Evolutionary conservation across 768 basidiomycete genomes (phyloP).

Genomic region (Ramaria rubella): DNA sequence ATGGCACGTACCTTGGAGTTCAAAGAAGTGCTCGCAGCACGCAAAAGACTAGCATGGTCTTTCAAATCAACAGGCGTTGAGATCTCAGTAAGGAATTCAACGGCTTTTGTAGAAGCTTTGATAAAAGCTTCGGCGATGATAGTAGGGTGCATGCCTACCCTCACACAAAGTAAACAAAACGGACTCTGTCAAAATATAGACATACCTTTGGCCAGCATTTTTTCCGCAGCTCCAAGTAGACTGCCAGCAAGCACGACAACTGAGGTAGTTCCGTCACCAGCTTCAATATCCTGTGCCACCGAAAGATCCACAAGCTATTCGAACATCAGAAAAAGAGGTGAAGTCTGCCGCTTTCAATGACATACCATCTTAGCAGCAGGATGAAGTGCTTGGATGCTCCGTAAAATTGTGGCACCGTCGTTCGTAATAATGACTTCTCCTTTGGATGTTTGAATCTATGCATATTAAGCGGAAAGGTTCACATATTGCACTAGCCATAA

Average conservation of each 20-base stretch:
- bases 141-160: constrained; percentile 78
- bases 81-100: constrained; percentile 89
- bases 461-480: constrained; percentile 1
- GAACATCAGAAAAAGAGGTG: background rate
- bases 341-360: constrained; percentile 10
- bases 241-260: constrained; percentile 96
- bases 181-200: background rate
- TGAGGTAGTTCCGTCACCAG: constrained; percentile 96
- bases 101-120: constrained; percentile 85
- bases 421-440: constrained; percentile 98
- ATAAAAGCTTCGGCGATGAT: constrained; percentile 95
- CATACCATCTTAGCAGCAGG: constrained; percentile 96
- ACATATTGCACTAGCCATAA: no score
- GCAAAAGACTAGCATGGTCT: constrained; percentile 77
- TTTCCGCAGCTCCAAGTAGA: constrained; percentile 90
- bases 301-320: constrained; percentile 91
- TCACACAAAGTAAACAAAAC: background rate
- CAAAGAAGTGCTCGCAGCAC: constrained; percentile 90
- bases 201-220: constrained; percentile 83
- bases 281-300: constrained; percentile 96
- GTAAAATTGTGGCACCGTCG: constrained; percentile 96
- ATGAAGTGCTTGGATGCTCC: constrained; percentile 92
- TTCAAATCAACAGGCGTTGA: constrained; percentile 87
- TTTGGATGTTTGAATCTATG: constrained; percentile 89
- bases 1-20: constrained; percentile 76